Evolutionary conservation across 306 rosid genomes (phyloP), one percentile per base, ranked within the genome.

Genomic region (Glycyrrhiza uralensis): DNA sequence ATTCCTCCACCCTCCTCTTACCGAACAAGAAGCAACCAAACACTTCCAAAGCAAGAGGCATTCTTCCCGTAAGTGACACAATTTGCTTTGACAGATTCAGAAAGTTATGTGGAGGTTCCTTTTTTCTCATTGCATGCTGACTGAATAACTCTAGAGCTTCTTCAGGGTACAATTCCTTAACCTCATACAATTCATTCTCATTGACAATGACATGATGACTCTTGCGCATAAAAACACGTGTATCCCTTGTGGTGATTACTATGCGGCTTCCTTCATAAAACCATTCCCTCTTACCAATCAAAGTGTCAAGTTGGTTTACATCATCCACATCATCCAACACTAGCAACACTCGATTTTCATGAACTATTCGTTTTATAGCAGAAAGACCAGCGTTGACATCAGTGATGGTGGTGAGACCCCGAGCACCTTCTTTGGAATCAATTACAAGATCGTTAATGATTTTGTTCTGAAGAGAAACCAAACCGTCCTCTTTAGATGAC

Each of bases 41-140:
- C 42, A 90, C 89, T 84, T 90, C 91, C 26, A 90, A 15, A 35
- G 96, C 93, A 85, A 90, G 70, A 3, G 96, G 96, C 55, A 90
- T 24, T 61, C 69, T 39, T 60, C 93, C 88, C 0, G 96, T 84
- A 1, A 82, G 83, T 32, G 59, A 29, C 68, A 90, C 91, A 4
- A 84, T 90, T 63, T 86, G 6, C 46, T 80, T 0, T 8, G 88
- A 86, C 12, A 84, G 18, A 0, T 66, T 3, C 46, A 15, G 7
- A 44, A 82, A 55, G 6, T 22, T 8, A 0, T 45, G 42, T n/a
- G 76, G 52, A 3, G 91, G 96, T 2, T 24, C 44, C n/a, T 68
- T 77, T 76, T 65, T 84, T 78, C 84, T 57, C 9, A 79, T 22
- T 13, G 96, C 87, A 72, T 90, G 93, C 74, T 76, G 26, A 42